These are phyloP conservation scores for Vaccinium darrowii DNA, from an alignment of 148 eudicot genomes.

Conservation along the genomic window DNA sequence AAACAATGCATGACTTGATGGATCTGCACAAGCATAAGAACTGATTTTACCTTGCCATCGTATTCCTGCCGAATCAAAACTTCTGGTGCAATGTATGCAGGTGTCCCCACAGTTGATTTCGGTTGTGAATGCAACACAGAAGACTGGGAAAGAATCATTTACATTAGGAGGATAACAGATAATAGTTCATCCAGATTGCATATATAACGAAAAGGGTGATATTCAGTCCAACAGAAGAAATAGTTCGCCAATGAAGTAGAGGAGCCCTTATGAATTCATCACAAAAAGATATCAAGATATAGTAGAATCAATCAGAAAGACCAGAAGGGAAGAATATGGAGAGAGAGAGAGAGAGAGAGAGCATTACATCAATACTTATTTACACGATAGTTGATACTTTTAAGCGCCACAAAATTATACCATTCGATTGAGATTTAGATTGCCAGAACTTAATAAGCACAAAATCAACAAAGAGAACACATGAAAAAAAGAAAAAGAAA, in stretches of 20 bases:
- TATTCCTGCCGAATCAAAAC: slow-evolving; percentile 81
- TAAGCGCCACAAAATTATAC: background rate
- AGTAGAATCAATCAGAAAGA: background rate
- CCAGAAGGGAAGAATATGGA: background rate
- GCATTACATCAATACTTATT: background rate
- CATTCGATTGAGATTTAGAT: background rate
- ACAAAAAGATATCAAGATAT: background rate
- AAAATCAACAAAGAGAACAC: background rate
- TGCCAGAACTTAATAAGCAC: background rate
- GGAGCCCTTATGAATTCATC: background rate
- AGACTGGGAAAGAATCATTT: slow-evolving; percentile 49
- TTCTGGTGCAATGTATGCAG: slow-evolving; percentile 96
- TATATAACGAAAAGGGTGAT: background rate
- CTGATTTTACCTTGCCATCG: slow-evolving; percentile 75
- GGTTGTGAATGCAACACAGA: slow-evolving; percentile 94
- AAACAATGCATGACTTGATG: slow-evolving; percentile 3
- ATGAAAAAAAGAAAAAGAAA: background rate
- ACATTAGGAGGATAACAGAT: background rate
- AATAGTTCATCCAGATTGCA: background rate
- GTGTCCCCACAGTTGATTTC: slow-evolving; percentile 92
- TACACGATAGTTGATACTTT: background rate
- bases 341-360: background rate
- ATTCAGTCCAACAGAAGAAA: background rate
- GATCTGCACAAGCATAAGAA: background rate
- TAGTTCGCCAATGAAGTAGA: background rate